A percentile compares a stretch with the other conserved stretches of the same genome.
phyloP scores from a whole-genome alignment of 2,329 filamentous ascomycete genomes.

The Colletotrichum australisinense region DNA sequence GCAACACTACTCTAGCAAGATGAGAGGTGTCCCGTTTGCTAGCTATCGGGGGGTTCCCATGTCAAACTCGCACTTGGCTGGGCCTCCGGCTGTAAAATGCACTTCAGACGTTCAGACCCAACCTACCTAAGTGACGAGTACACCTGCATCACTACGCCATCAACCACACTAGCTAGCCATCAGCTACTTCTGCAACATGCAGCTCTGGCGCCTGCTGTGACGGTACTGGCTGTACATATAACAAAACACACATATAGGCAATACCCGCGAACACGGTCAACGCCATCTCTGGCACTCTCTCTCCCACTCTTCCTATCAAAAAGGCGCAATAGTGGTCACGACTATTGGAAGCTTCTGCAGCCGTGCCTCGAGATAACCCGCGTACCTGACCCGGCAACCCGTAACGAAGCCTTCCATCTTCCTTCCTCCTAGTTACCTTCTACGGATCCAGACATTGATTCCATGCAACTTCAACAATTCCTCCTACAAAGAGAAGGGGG shows the following conservation, averaged over 20 bases:
- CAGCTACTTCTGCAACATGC: neutral
- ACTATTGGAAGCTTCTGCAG: neutral
- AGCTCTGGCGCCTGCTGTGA: neutral
- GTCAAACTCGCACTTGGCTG: neutral
- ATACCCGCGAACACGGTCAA: neutral
- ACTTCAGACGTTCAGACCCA: neutral
- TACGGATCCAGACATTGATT: neutral
- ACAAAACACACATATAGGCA: neutral
- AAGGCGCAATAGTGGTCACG: neutral
- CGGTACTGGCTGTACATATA: neutral
- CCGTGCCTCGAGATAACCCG: neutral
- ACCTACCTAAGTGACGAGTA: too few species aligned
- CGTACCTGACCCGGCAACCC: neutral
- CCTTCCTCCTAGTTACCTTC: neutral
- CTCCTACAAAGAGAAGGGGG: neutral
- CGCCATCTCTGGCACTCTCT: neutral
- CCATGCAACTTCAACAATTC: neutral
- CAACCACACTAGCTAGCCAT: neutral
- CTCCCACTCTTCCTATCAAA: neutral
- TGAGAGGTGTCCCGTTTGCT: constrained; percentile 5
- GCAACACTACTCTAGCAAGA: neutral
- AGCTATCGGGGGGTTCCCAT: neutral
- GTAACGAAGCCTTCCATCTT: neutral
- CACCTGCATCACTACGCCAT: neutral
- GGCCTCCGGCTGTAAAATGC: neutral